These are phyloP conservation scores for Aspergillus diversus DNA, from an alignment of 495 filamentous ascomycete species.

Conservation along the genomic window DNA sequence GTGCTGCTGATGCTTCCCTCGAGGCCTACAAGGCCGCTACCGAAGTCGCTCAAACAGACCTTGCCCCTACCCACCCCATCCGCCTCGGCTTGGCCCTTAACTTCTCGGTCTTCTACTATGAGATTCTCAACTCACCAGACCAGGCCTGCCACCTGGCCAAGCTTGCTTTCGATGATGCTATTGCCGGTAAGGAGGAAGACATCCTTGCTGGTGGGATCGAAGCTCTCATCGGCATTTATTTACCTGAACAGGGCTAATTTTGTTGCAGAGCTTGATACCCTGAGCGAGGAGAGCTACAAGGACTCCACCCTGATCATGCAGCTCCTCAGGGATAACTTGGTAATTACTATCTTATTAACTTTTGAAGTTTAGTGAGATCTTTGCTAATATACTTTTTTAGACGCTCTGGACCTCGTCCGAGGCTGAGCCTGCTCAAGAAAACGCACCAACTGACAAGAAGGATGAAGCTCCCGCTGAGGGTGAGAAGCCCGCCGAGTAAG, in stretches of 20 bases:
- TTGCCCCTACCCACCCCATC: slow-evolving; percentile 98
- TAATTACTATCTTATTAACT: slow-evolving; percentile 52
- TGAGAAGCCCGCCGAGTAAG: slow-evolving; percentile 65
- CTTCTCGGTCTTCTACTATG: slow-evolving; percentile 99
- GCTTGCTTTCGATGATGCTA: slow-evolving; percentile 99
- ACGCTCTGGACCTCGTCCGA: slow-evolving; percentile 99
- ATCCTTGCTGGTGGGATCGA: background rate
- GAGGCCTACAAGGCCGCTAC: slow-evolving; percentile 99
- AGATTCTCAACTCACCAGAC: slow-evolving; percentile 98
- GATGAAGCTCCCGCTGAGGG: slow-evolving; percentile 59
- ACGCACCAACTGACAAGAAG: slow-evolving; percentile 62
- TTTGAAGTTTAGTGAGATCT: background rate
- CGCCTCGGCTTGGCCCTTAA: slow-evolving; percentile 97
- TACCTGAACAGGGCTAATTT: slow-evolving; percentile 24
- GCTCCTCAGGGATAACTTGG: slow-evolving; percentile 96
- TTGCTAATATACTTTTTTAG: slow-evolving; percentile 51
- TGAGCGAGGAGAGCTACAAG: slow-evolving; percentile 99
- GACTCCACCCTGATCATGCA: slow-evolving; percentile 99
- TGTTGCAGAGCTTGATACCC: slow-evolving; percentile 85
- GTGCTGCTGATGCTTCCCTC: slow-evolving; percentile 91
- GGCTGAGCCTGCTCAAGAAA: slow-evolving; percentile 72
- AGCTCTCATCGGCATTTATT: background rate
- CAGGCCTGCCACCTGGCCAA: slow-evolving; percentile 99
- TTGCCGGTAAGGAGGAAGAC: slow-evolving; percentile 71
- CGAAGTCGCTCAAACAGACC: slow-evolving; percentile 96